Conservation (phyloP, 139 green algal genomes). For the Coelastrella sp. region DNA sequence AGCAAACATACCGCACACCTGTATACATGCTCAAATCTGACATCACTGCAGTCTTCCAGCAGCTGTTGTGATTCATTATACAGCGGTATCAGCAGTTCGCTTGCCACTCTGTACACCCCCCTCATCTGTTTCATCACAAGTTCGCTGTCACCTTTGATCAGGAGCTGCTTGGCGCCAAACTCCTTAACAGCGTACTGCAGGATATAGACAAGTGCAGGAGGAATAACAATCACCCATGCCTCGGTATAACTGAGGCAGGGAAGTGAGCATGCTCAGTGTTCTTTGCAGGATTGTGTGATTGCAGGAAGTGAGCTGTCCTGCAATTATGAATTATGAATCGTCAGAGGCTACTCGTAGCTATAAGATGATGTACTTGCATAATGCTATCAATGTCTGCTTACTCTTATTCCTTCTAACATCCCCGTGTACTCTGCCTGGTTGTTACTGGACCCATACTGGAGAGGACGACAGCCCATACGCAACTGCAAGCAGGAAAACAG, state of each 20-base stretch:
- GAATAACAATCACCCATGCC: no score
- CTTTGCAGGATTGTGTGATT: neutral
- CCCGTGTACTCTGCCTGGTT: constrained; percentile 54
- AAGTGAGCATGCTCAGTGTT: neutral
- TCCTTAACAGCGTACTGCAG: neutral
- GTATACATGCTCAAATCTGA: constrained; percentile 40
- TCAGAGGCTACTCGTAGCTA: neutral
- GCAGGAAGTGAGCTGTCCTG: no score
- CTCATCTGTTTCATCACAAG: constrained; percentile 49
- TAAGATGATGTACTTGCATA: neutral
- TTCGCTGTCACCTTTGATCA: constrained; percentile 42
- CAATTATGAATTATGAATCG: neutral
- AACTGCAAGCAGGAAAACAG: neutral
- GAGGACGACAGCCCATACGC: constrained; percentile 24
- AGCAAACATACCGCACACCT: neutral
- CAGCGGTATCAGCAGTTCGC: constrained; percentile 13
- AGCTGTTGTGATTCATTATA: constrained; percentile 18
- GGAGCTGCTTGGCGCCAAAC: neutral
- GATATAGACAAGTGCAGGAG: neutral
- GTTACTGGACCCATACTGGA: constrained; percentile 48
- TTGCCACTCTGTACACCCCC: neutral
- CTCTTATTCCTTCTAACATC: constrained; percentile 42
- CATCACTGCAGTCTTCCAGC: neutral
- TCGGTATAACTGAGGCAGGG: no score
- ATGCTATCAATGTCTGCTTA: neutral